Conservation (phyloP, 208 protist genomes). For the Trichomonas tenax region DNA sequence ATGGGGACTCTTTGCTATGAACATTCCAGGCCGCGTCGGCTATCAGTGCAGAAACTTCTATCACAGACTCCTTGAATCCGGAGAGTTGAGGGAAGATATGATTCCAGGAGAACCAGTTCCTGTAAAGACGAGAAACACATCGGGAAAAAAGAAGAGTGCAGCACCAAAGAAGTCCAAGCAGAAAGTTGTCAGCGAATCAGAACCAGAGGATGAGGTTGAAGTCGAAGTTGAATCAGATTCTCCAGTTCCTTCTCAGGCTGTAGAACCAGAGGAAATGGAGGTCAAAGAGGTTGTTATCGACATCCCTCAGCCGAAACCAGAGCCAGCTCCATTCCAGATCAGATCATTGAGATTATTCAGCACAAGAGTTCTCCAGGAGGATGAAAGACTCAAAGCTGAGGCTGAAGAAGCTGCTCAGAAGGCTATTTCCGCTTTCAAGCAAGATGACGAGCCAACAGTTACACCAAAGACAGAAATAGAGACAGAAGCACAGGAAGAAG, state of each 20-base stretch:
- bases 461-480: background rate
- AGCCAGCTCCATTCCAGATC: background rate
- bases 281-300: background rate
- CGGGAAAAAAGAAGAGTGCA: background rate
- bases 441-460: background rate
- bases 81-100: background rate
- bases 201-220: background rate
- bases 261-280: background rate
- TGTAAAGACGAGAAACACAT: background rate
- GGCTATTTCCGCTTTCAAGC: background rate
- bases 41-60: slow-evolving; percentile 40
- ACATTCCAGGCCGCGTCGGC: slow-evolving; percentile 50
- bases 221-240: background rate
- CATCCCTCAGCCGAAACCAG: background rate
- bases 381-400: background rate
- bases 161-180: background rate
- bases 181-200: background rate
- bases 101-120: background rate
- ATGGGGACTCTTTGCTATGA: slow-evolving; percentile 50
- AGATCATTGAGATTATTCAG: background rate
- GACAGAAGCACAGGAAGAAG: background rate
- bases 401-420: background rate
- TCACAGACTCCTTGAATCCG: background rate
- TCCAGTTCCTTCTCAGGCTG: background rate
- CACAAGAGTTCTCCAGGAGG: background rate